Percentiles rank a stretch among this genome's conserved stretches.
These are phyloP conservation scores for Globisporangium sylvaticum DNA, from an alignment of 352 stramenopile species.

Conservation along the genomic window DNA sequence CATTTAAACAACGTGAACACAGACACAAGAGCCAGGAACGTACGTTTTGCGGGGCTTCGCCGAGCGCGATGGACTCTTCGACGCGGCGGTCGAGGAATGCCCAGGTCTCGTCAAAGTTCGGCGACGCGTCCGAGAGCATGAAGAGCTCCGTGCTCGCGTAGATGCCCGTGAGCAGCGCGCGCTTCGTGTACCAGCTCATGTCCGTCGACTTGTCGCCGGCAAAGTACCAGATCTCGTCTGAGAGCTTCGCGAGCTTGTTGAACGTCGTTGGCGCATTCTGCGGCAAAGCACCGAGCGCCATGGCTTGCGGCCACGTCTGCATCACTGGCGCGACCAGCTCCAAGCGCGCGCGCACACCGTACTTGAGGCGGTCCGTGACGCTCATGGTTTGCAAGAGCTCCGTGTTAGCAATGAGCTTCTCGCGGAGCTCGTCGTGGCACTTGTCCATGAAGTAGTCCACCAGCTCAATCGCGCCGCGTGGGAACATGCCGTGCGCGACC, in stretches of 20 bases:
- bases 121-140: conserved; percentile 78
- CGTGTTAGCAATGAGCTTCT: conserved; percentile 55
- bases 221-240: conserved; percentile 88
- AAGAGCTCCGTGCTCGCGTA: conserved; percentile 84
- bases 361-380: conserved; percentile 80
- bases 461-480: conserved; percentile 68
- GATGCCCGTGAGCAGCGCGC: conserved; percentile 67
- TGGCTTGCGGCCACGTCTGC: conserved; percentile 67
- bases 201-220: conserved; percentile 83
- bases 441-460: conserved; percentile 87
- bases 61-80: conserved; percentile 77
- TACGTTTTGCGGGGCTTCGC: conserved; percentile 80
- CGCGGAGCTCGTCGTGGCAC: conserved; percentile 51
- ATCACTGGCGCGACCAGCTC: conserved; percentile 62
- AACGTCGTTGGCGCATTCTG: conserved; percentile 70
- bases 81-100: conserved; percentile 78
- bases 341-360: conserved; percentile 64
- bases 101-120: conserved; percentile 75
- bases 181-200: conserved; percentile 85
- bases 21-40: conserved; percentile 9
- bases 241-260: conserved; percentile 60
- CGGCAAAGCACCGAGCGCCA: conserved; percentile 73
- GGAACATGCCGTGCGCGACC: conserved; percentile 80
- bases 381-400: conserved; percentile 59
- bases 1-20: background rate